Base-by-base conservation (phyloP, 1,284 basidiomycete genomes). In the Ceraceosorus guamensis region DNA sequence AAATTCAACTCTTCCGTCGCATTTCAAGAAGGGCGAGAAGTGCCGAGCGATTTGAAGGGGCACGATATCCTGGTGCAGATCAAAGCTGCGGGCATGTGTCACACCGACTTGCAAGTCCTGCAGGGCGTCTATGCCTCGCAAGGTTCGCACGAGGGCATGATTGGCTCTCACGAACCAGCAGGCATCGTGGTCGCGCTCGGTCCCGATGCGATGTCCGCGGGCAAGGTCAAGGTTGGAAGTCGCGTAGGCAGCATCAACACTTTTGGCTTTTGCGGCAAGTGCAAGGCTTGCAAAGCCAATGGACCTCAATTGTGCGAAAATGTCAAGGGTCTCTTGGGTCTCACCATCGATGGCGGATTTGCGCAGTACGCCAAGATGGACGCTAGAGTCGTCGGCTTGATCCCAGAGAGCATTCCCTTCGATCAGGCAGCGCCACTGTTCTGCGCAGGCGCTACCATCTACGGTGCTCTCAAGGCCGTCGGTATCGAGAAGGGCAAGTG, bases 91-190 rank as follows among this genome's bases (percentile, higher is more conserved):
- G 68, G 68, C 31, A 62, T 63, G 56, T 70, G 68, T 49, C 68
- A 70, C 52, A 70, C 68, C 10, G 68, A 70, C 59, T 46, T 68
- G 50, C 68, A 70, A 51, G 65, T 67, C n/a, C 55, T 61, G 49
- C 62, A 70, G 10, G 68, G 68, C 24, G 66, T 68, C 2, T 56
- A 56, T 34, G 60, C 66, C 46, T 57, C 56, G 14, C 56, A 58
- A 34, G 68, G 68, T 30, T 62, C 64, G 41, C 62, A 65, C 53
- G 59, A 60, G 3, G 68, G 68, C 35, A 58, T 68, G 7, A 63
- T 70, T n/a, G 68, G 68, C 46, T 61, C 59, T 48, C 68, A 70
- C 55, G 68, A 70, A 56, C 68, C 68, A 14, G 68, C 57, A 33
- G 57, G 57, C 3, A 16, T 59, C 31, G 57, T 59, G 1, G 55